Conservation (phyloP, 495 filamentous ascomycete species). For the Letharia lupina region DNA sequence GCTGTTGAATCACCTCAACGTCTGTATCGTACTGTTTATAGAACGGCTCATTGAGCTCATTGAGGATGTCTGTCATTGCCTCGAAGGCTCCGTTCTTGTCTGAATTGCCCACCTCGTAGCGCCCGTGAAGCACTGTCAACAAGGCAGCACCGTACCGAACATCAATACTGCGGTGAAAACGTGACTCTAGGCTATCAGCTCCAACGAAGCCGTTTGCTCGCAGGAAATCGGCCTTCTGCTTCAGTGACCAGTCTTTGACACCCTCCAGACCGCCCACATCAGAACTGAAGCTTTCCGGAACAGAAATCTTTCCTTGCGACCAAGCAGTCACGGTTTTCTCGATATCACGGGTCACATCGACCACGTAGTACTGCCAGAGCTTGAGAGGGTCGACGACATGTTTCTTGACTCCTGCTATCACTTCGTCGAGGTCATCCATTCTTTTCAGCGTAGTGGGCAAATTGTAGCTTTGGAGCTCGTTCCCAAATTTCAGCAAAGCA, state of each 20-base stretch:
- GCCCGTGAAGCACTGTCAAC: slow-evolving; percentile 60
- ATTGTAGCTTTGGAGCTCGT: slow-evolving; percentile 54
- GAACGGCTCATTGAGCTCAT: slow-evolving; percentile 77
- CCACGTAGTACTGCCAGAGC: slow-evolving; percentile 89
- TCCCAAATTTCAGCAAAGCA: slow-evolving; percentile 68
- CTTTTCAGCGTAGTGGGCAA: slow-evolving; percentile 65
- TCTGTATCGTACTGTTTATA: slow-evolving; percentile 89
- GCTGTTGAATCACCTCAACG: slow-evolving; percentile 71
- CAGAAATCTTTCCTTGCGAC: slow-evolving; percentile 45
- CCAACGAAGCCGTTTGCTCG: slow-evolving; percentile 56
- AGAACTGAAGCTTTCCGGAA: slow-evolving; percentile 38
- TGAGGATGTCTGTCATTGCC: slow-evolving; percentile 48
- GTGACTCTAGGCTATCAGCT: slow-evolving; percentile 63
- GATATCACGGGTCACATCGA: slow-evolving; percentile 68
- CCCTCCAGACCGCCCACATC: slow-evolving; percentile 45
- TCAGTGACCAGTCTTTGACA: slow-evolving; percentile 46
- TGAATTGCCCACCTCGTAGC: slow-evolving; percentile 44
- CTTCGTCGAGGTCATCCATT: slow-evolving; percentile 63
- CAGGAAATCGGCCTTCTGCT: slow-evolving; percentile 54
- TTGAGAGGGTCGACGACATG: slow-evolving; percentile 65
- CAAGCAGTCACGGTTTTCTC: slow-evolving; percentile 62
- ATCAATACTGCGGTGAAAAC: slow-evolving; percentile 62
- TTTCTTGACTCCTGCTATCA: slow-evolving; percentile 78
- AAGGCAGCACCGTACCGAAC: slow-evolving; percentile 60
- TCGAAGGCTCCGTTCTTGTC: slow-evolving; percentile 31